phyloP scores from a whole-genome alignment of 495 filamentous ascomycete species.

The Annulohypoxylon moriforme region DNA sequence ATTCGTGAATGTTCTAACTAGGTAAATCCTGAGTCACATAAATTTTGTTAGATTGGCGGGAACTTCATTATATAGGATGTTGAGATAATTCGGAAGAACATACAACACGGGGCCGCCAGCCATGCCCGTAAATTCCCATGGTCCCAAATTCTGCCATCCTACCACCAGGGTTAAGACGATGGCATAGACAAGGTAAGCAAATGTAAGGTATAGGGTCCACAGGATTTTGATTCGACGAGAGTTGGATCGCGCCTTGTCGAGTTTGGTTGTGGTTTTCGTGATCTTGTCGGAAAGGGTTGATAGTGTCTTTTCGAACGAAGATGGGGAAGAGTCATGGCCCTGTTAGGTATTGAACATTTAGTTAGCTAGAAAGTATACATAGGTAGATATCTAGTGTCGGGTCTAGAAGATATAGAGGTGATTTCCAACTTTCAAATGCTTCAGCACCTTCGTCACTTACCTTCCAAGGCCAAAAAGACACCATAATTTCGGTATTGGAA shows the following conservation, averaged over 20 bases:
- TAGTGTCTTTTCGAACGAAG: conserved; percentile 91
- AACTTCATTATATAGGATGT: neutral
- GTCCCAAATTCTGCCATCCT: conserved; percentile 82
- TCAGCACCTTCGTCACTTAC: conserved; percentile 52
- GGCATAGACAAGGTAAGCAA: conserved; percentile 87
- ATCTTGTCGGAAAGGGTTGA: conserved; percentile 85
- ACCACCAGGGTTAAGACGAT: conserved; percentile 84
- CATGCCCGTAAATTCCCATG: conserved; percentile 79
- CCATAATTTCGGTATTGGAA: conserved; percentile 64
- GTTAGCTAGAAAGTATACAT: conserved; percentile 1
- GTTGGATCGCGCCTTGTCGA: conserved; percentile 76
- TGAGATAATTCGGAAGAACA: conserved; percentile 34
- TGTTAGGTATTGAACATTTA: conserved; percentile 48
- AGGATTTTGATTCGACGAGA: conserved; percentile 84
- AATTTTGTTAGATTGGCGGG: conserved; percentile 39
- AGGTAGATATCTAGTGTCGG: neutral
- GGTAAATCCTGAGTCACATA: conserved; percentile 69
- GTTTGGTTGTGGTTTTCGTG: conserved; percentile 71
- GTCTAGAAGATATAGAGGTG: too few species aligned
- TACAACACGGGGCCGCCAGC: conserved; percentile 83
- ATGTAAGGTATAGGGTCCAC: conserved; percentile 87
- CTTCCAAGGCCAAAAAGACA: conserved; percentile 85
- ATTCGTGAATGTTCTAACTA: conserved; percentile 67
- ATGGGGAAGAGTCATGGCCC: conserved; percentile 86
- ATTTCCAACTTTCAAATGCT: neutral